Base-by-base conservation (phyloP, 805 yeast genomes). In the Nakazawaea molendinolei region DNA sequence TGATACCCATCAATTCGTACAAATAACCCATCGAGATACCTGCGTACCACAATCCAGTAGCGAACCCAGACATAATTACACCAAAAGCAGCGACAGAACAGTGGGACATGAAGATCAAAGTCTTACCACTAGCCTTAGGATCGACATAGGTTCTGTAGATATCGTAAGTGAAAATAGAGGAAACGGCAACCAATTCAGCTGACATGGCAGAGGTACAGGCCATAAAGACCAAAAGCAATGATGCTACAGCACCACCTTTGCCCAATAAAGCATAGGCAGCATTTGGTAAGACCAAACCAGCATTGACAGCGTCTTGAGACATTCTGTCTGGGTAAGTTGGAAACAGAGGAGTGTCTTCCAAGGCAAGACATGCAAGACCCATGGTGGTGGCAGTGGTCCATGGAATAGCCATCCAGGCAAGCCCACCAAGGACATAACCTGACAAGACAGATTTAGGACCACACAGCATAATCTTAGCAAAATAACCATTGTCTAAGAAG, bases 131-230 rank as follows among this genome's bases (percentile, higher is more conserved):
- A 4, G 95, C 95, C 18, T 65, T 63, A 31, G 95, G 94, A 51
- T 85, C 76, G 50, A 86, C 61, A 60, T 87, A 86, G 18, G 77
- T 71, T 60, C 85, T 76, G 74, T 81, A 87, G 43, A 87, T 67
- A 60, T 87, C 96, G 49, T 85, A 87, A 29, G 95, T 83, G 65
- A 77, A 73, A 42, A 87, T 75, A 2, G 95, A 80, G 3, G 95
- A 82, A 14, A 85, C 89, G 2, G 95, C 82, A 52, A 87, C 84
- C 50, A 87, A 72, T 58, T 87, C 95, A 25, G 95, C 90, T 22
- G 95, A 83, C 72, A 85, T 76, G 18, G 96, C 95, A 32, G 94
- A 82, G 0, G 96, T 87, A 28, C 83, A 90, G 18, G 96, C 95
- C 89, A 86, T 83, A 58, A 87, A 87, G 8, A 86, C 74, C 66